Evolutionary conservation across 305 asterid genomes (phyloP).

Genomic region (Andrographis paniculata): DNA sequence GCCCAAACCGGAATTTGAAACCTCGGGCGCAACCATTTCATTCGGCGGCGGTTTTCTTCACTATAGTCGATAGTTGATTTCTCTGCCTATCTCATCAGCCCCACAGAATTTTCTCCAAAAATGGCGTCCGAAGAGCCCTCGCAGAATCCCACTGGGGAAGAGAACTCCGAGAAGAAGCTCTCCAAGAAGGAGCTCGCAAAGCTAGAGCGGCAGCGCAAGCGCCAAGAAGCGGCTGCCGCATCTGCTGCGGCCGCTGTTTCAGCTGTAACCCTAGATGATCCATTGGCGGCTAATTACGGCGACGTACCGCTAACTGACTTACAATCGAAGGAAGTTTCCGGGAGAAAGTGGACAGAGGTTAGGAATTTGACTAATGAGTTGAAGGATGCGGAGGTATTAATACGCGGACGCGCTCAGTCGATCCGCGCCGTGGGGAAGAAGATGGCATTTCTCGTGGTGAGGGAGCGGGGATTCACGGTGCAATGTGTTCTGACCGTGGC

Average conservation of each 20-base stretch:
- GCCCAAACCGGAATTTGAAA: conserved; percentile 8
- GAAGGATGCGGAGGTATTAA: conserved; percentile 39
- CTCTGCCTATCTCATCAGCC: not conserved
- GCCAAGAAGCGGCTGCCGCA: conserved; percentile 59
- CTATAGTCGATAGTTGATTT: not conserved
- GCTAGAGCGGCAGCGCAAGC: conserved; percentile 55
- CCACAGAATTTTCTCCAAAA: not conserved
- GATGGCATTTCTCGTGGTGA: conserved; percentile 68
- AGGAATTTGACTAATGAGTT: conserved; percentile 28
- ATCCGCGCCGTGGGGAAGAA: conserved; percentile 67
- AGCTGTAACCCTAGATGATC: conserved; percentile 28
- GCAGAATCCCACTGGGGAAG: conserved; percentile 21
- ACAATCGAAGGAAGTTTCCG: conserved; percentile 57
- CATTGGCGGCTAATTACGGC: conserved; percentile 62
- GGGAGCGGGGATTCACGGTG: conserved; percentile 67
- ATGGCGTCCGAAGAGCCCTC: conserved; percentile 35
- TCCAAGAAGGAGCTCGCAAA: conserved; percentile 78
- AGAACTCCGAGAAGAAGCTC: conserved; percentile 31
- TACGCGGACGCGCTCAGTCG: conserved; percentile 72
- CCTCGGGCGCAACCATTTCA: conserved; percentile 17
- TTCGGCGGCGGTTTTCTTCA: not conserved
- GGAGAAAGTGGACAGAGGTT: conserved; percentile 61
- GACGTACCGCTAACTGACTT: conserved; percentile 45
- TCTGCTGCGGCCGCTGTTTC: conserved; percentile 38
- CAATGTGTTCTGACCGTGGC: conserved; percentile 71